phyloP scores from a whole-genome alignment of 2,329 filamentous ascomycete species.

The Monosporascus sp. region DNA sequence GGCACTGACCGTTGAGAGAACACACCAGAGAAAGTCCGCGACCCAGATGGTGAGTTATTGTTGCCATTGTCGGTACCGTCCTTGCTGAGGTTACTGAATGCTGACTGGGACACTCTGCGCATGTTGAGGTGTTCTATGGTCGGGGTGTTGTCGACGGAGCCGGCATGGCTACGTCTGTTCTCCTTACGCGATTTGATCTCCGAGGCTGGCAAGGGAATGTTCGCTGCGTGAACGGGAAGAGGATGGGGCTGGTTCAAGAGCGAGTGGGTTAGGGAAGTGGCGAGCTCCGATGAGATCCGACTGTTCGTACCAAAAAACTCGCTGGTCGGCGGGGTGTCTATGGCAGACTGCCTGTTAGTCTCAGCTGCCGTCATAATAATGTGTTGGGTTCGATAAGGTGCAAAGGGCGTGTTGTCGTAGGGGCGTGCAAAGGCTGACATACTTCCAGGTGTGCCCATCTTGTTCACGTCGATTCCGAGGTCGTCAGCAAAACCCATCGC shows the following conservation, averaged over 20 bases:
- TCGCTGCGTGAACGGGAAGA: conserved; percentile 27
- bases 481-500: conserved; percentile 20
- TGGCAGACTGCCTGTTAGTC: conserved; percentile 8
- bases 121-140: conserved; percentile 28
- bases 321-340: conserved; percentile 18
- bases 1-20: conserved; percentile 24
- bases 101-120: conserved; percentile 37
- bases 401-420: background rate
- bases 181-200: conserved; percentile 43
- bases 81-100: conserved; percentile 25
- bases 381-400: background rate
- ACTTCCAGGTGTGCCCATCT: conserved; percentile 20
- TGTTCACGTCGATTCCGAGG: conserved; percentile 18
- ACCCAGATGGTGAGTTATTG: conserved; percentile 24
- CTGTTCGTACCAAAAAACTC: conserved; percentile 21
- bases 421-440: conserved; percentile 8
- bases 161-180: conserved; percentile 25
- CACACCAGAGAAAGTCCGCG: conserved; percentile 23
- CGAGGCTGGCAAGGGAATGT: conserved; percentile 25
- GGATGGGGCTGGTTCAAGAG: conserved; percentile 43
- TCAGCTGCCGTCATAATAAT: background rate
- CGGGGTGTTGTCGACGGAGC: conserved; percentile 14
- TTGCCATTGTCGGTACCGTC: conserved; percentile 17
- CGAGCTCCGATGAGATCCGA: conserved; percentile 32
- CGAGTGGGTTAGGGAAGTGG: conserved; percentile 40